Base-by-base conservation (phyloP, 805 yeast genomes). In the Metschnikowia lunata region DNA sequence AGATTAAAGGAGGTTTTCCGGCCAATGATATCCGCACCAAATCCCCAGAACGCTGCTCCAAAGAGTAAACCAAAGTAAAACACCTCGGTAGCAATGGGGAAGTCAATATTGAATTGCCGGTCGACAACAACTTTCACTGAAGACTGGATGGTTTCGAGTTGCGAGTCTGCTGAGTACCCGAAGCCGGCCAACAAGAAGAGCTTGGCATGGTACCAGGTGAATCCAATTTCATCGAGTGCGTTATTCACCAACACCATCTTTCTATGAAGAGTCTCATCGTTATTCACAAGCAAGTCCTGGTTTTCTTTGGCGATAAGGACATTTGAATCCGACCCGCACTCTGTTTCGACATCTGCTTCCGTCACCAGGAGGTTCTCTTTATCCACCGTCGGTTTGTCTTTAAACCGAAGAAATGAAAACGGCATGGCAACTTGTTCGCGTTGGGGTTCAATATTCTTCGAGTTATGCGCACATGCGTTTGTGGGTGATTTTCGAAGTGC, bases 161-260 rank as follows among this genome's bases (percentile, higher is more conserved):
- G 66, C 23, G 66, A 59, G 40, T 64, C 71, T 11, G 72, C 78
- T 5, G 76, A 71, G 47, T 78, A 79, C 27, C 83, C 83, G 62
- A 74, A 71, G 8, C 83, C 83, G 27, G 78, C 78, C 15, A 78
- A 56, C 47, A 69, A 66, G 55, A 78, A 77, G 10, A 75, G 58
- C 54, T 74, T 69, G 43, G 68, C 62, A 48, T 78, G 83, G 51
- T 72, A 37, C 69, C 75, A 71, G 1, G 85, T 79, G 61, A 80
- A 76, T 0, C 84, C 84, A 42, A 79, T 76, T 52, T 80, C 80
- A 54, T 80, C 82, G 45, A 79, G 66, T 13, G 84, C 81, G 45
- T 75, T 60, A 57, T 78, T 77, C 39, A 78, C 62, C 8, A 78
- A 57, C 36, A 59, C 61, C 55, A 76, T 72, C 47, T 76, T 76